Evolutionary conservation across 768 basidiomycete species (phyloP), one percentile per base, ranked within the genome.

Genomic region (Lentinus brumalis): DNA sequence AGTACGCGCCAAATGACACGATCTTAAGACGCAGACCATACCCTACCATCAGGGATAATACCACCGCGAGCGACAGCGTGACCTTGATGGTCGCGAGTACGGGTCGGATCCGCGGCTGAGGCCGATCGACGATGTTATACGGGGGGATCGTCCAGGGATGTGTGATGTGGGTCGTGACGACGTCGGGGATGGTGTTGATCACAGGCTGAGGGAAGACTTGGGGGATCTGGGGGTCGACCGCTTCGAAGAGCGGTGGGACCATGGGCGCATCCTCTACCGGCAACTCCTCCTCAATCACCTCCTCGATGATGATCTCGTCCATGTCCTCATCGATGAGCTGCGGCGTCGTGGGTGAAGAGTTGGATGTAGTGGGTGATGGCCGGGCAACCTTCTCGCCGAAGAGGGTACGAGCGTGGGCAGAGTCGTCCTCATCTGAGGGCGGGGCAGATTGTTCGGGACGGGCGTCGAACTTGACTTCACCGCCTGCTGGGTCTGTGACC

Each of bases 201-300:
- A 47, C 40, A 9, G 50, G 59, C 39, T 50, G 49, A 4, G 63
- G 63, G 1, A 39, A 56, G 30, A 61, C 15, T n/a, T 46, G 50
- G 18, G 56, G 50, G 41, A 65, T 65, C 42, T 60, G 59, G 12
- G 63, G 63, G 45, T 65, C 63, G 56, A 65, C 57, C 44, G 53
- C 57, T 47, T 65, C 63, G 46, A 61, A 52, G 18, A 57, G 59
- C 16, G 63, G 55, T 1, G 63, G 59, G 3, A 65, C 49, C 21
- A 53, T 52, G 15, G 60, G 60, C 45, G 55, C 59, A 10, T 54
- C 53, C n/a, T 65, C 63, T 8, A 56, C 61, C 41, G 44, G 10
- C 32, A 39, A 10, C 38, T n/a, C 39, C 15, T n/a, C 31, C 16
- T 30, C 30, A 8, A 50, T 16, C 30, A 59, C 57, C 32, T n/a